A percentile compares a stretch with the other conserved stretches of the same genome.
These are phyloP conservation scores for Schwanniomyces occidentalis DNA, from an alignment of 805 yeast species.

Conservation along the genomic window DNA sequence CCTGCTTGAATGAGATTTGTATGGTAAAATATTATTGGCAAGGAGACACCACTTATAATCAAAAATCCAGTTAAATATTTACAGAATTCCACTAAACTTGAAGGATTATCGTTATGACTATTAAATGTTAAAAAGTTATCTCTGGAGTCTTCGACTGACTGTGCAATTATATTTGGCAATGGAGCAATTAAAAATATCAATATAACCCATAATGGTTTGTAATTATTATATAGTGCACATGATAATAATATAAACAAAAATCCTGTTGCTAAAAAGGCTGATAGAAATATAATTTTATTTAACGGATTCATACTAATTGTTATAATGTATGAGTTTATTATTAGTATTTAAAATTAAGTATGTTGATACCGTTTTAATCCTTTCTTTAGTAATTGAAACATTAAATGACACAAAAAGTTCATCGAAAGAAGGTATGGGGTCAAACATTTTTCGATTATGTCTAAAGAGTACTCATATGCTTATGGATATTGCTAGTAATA, in stretches of 20 bases:
- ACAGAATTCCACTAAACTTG: constrained; percentile 39
- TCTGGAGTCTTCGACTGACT: constrained; percentile 35
- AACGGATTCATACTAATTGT: constrained; percentile 38
- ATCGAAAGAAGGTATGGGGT: no score
- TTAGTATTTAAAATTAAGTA: no score
- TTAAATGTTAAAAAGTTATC: constrained; percentile 47
- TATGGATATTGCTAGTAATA: no score
- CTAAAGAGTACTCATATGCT: no score
- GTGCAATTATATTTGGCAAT: constrained; percentile 42
- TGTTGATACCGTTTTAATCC: no score
- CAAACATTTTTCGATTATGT: no score
- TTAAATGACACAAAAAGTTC: no score
- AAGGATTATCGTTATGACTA: constrained; percentile 38
- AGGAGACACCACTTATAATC: constrained; percentile 45
- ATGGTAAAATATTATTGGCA: constrained; percentile 43
- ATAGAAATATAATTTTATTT: constrained; percentile 46
- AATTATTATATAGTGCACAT: constrained; percentile 46
- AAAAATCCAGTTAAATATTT: constrained; percentile 41
- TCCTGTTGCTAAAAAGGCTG: constrained; percentile 47
- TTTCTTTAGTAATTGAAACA: no score
- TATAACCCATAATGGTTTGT: constrained; percentile 44
- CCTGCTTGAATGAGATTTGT: constrained; percentile 37
- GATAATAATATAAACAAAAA: constrained; percentile 43
- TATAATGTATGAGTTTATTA: neutral
- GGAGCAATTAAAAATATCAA: constrained; percentile 45